phyloP scores from a whole-genome alignment of 1,284 basidiomycete species.

The Ceratobasidium sp. region DNA sequence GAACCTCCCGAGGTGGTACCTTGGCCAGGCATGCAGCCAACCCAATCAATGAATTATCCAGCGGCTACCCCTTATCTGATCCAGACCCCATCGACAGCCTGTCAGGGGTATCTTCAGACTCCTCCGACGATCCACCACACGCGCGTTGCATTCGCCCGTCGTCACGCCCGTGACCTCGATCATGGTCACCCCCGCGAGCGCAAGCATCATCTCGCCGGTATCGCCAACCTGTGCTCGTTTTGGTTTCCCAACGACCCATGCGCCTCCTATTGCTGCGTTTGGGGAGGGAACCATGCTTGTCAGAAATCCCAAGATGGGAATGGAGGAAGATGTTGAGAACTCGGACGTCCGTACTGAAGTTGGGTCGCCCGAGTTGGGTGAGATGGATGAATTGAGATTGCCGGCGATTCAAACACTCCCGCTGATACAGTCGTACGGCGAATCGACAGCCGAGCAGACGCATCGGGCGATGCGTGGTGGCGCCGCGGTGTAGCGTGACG shows the following conservation, averaged over 20 bases:
- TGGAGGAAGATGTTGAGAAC: too few relatives aligned
- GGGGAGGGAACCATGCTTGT: not conserved
- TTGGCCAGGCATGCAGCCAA: not conserved
- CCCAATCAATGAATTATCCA: not conserved
- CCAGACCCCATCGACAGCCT: conserved; percentile 1
- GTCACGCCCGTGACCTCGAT: not conserved
- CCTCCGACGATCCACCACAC: not conserved
- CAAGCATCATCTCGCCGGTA: conserved; percentile 2
- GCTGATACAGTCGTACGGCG: too few relatives aligned
- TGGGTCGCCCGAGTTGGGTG: conserved; percentile 16
- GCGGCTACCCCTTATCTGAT: too few relatives aligned
- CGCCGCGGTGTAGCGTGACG: too few relatives aligned
- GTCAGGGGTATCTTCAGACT: not conserved
- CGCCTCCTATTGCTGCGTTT: not conserved
- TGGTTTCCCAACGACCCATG: conserved; percentile 19
- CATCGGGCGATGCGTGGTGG: too few relatives aligned
- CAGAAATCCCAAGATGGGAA: not conserved
- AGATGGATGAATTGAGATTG: too few relatives aligned
- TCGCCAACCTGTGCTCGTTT: conserved; percentile 1
- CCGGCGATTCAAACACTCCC: too few relatives aligned
- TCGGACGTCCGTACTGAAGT: conserved; percentile 12
- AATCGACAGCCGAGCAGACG: too few relatives aligned
- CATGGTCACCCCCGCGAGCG: conserved; percentile 20
- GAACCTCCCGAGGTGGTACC: conserved; percentile 13
- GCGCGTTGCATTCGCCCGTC: not conserved